Percentiles rank a stretch among this genome's conserved stretches.
phyloP scores from a whole-genome alignment of 257 asterid genomes.

The Forsythia viridissima region DNA sequence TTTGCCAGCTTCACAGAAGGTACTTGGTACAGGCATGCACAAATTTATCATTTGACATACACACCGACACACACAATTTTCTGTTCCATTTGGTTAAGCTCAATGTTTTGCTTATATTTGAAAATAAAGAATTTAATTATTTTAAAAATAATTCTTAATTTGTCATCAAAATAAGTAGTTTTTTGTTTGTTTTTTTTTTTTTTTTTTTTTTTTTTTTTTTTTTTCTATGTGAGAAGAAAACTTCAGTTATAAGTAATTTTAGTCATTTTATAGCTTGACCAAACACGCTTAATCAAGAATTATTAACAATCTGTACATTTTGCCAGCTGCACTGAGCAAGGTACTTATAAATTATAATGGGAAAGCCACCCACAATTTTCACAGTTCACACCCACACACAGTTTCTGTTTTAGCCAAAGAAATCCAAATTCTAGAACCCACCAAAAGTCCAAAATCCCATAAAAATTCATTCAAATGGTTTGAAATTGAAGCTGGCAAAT shows the following conservation, averaged over 20 bases:
- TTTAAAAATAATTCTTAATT: too few species aligned
- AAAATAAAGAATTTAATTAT: too few species aligned
- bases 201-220: too few species aligned
- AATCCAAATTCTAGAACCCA: slow-evolving; percentile 10
- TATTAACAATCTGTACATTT: neutral
- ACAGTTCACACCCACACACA: neutral
- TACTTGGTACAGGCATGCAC: neutral
- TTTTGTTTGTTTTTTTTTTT: too few species aligned
- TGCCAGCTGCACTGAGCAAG: slow-evolving; percentile 22
- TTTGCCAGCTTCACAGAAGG: slow-evolving; percentile 19
- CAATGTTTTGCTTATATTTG: too few species aligned
- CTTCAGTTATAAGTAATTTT: neutral
- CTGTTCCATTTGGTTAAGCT: neutral
- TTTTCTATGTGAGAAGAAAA: too few species aligned
- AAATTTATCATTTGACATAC: neutral
- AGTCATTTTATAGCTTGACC: neutral
- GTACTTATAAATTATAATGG: neutral
- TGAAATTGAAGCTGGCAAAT: neutral
- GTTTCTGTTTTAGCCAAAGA: neutral
- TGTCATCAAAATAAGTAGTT: too few species aligned
- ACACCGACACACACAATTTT: neutral
- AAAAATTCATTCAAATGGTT: neutral
- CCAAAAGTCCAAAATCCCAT: neutral
- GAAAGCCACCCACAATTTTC: neutral
- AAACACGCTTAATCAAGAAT: neutral